These are phyloP conservation scores for Aspergillus ellipticus DNA, from an alignment of 495 filamentous ascomycete genomes.

Conservation along the genomic window DNA sequence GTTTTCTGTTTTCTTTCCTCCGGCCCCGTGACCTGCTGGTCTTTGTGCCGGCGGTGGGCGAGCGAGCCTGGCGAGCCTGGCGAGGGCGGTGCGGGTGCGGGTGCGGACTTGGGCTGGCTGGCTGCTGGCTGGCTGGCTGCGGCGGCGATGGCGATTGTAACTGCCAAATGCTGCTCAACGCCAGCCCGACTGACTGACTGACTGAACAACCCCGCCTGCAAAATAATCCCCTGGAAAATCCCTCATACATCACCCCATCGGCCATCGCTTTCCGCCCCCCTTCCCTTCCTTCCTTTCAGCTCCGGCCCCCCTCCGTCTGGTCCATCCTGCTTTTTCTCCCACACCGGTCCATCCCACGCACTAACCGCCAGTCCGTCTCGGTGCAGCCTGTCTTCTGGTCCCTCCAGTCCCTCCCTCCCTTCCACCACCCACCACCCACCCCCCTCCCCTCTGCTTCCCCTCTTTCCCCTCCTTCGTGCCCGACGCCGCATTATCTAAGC, in stretches of 20 bases:
- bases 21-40: slow-evolving; percentile 6
- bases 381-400: neutral
- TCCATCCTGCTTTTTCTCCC: slow-evolving; percentile 8
- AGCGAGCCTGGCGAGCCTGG: no score
- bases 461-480: neutral
- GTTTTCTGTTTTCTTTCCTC: no score
- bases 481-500: neutral
- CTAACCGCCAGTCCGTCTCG: neutral
- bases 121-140: neutral
- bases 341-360: slow-evolving; percentile 5
- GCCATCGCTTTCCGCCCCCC: slow-evolving; percentile 6
- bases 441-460: neutral
- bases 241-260: slow-evolving; percentile 23
- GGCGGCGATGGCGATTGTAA: no score
- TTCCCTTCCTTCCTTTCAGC: slow-evolving; percentile 6
- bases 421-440: neutral
- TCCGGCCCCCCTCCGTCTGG: neutral
- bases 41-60: neutral
- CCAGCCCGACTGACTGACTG: no score
- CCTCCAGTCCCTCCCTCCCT: neutral
- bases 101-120: no score
- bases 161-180: no score
- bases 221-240: no score
- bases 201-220: no score
- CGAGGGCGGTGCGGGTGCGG: no score